phyloP scores from a whole-genome alignment of 1,139 yeast species.

The Hemisphaericaspora xylanilytica region DNA sequence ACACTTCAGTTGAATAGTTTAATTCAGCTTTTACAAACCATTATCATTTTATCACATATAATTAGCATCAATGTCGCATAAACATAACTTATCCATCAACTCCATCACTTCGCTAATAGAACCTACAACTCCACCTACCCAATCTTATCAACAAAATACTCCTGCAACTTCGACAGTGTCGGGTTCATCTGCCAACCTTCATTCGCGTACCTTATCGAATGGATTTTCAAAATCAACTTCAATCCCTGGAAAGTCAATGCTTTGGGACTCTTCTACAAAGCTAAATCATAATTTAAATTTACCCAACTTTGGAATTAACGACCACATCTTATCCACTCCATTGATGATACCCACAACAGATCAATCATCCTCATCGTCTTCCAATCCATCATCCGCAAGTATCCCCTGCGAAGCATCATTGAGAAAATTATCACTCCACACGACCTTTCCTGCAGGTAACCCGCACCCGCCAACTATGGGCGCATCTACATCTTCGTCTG shows the following conservation, averaged over 20 bases:
- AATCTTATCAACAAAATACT: conserved; percentile 9
- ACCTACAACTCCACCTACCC: conserved; percentile 41
- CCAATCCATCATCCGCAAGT: conserved; percentile 8
- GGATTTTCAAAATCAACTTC: conserved; percentile 6
- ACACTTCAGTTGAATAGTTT: not conserved
- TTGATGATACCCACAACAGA: conserved; percentile 10
- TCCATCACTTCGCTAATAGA: conserved; percentile 37
- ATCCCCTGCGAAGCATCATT: conserved; percentile 7
- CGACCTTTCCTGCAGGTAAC: conserved; percentile 4
- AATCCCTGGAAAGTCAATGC: conserved; percentile 18
- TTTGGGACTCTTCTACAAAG: conserved; percentile 31
- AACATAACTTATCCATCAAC: conserved; percentile 37
- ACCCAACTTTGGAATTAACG: conserved; percentile 29
- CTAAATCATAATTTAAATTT: conserved; percentile 26
- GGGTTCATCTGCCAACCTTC: conserved; percentile 10
- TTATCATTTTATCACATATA: not conserved
- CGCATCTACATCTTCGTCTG: not conserved
- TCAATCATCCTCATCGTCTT: not conserved
- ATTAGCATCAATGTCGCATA: conserved; percentile 19
- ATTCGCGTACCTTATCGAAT: conserved; percentile 12
- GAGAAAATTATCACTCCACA: conserved; percentile 10
- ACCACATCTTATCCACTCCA: conserved; percentile 14
- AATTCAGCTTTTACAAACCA: too few relatives aligned
- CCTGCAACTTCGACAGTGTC: conserved; percentile 11
- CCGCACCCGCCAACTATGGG: not conserved